Conservation (phyloP, 352 stramenopile genomes). For the Peronospora tabacina region DNA sequence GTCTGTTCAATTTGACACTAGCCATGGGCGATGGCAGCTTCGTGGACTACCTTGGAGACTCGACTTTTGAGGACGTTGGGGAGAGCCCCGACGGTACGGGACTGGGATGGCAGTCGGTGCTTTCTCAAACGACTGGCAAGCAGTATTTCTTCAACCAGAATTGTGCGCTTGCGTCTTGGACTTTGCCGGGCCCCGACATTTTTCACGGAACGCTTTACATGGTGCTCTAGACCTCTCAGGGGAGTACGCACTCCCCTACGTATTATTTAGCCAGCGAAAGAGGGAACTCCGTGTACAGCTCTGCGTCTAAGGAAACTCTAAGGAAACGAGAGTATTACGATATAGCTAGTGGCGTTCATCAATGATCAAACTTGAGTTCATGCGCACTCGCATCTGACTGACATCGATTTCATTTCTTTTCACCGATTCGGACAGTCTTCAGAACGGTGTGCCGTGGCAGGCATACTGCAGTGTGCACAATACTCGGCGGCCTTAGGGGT, state of each 20-base stretch:
- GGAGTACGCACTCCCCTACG: slow-evolving; percentile 14
- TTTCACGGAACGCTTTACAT: slow-evolving; percentile 57
- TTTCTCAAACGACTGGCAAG: slow-evolving; percentile 67
- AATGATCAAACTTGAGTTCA: not conserved
- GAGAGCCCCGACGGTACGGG: slow-evolving; percentile 34
- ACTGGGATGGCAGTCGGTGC: slow-evolving; percentile 55
- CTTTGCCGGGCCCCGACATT: slow-evolving; percentile 50
- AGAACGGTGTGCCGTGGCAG: slow-evolving; percentile 34
- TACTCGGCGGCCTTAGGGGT: slow-evolving; percentile 37
- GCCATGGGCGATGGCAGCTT: slow-evolving; percentile 65
- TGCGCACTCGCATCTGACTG: not conserved
- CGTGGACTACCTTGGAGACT: slow-evolving; percentile 55
- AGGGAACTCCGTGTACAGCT: slow-evolving; percentile 23
- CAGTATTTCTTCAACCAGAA: slow-evolving; percentile 81
- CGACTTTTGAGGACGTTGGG: slow-evolving; percentile 46
- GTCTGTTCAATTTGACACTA: slow-evolving; percentile 46
- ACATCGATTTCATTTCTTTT: slow-evolving; percentile 4
- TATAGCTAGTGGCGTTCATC: slow-evolving; percentile 23
- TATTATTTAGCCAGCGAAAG: slow-evolving; percentile 38
- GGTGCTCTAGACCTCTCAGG: slow-evolving; percentile 44
- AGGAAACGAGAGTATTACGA: slow-evolving; percentile 27
- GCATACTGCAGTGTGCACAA: slow-evolving; percentile 27
- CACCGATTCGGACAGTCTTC: slow-evolving; percentile 48
- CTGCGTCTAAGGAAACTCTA: slow-evolving; percentile 26
- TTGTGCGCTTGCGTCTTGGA: slow-evolving; percentile 71